Base-by-base conservation (phyloP, 2,329 filamentous ascomycete species). In the Penicillium sp. region DNA sequence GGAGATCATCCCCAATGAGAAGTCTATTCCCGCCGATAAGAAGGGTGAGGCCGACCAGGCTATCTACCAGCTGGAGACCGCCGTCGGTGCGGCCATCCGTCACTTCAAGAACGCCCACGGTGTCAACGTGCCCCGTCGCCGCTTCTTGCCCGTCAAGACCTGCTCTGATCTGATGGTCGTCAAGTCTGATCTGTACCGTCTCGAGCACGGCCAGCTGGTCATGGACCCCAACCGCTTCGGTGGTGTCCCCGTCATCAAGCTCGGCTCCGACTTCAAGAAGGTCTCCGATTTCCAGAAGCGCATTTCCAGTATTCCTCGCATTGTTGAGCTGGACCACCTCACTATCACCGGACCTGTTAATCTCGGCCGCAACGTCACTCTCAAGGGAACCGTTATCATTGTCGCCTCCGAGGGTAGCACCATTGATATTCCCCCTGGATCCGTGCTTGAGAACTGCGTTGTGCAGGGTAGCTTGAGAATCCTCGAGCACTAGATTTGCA, bases 1-100 rank as follows among this genome's bases (percentile, higher is more conserved):
- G 90, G 94, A 99, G 82, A 99, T 99, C 75, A 99, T 99, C 69
- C 92, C 94, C 76, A 99, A 99, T 81, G 91, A 90, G 81, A 99
- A 99, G 85, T 93, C 90, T 63, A 97, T 99, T 71, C 90, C 94
- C 50, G 94, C 92, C 57, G 94, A 97, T 82, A 97, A 97, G 88
- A 97, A 97, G 89, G 94, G 94, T 75, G 94, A 99, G 82, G 95
- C 93, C 59, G 94, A 99, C 72, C 87, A 97, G 72, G 95, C 90
- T 63, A 96, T 99, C 73, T 86, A 97, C 71, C 94, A 99, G 83
- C 90, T 99, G 66, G 94, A 99, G 84, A 99, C 94, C 28, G 94
- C 94, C 57, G 94, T 99, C 64, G 94, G 94, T 81, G 94, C 94
- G 63, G 94, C 94, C 72, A 99, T 99, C 76, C 92, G 93, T 67